Conservation (phyloP, 2,329 filamentous ascomycete species). For the Colletotrichum sp. region DNA sequence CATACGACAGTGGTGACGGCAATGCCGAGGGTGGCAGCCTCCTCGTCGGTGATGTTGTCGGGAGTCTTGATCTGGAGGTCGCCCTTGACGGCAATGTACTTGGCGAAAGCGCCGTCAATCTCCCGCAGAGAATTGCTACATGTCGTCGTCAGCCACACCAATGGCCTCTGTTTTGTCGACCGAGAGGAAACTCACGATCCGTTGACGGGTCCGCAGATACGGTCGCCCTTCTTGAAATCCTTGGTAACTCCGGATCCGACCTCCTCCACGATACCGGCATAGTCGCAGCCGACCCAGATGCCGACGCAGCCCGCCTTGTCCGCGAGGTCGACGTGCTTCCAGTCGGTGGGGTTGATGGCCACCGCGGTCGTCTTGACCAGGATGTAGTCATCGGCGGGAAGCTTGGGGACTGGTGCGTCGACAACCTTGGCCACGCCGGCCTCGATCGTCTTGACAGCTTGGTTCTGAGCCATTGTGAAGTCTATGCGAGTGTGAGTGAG, state of each 20-base stretch:
- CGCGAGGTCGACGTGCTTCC: constrained; percentile 34
- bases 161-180: not conserved
- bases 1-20: constrained; percentile 46
- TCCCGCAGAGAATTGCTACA: constrained; percentile 23
- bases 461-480: constrained; percentile 17
- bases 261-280: constrained; percentile 50
- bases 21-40: constrained; percentile 51
- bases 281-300: constrained; percentile 46
- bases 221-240: constrained; percentile 51
- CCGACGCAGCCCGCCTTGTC: constrained; percentile 22
- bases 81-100: constrained; percentile 42
- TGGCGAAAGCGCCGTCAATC: constrained; percentile 47
- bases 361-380: constrained; percentile 40
- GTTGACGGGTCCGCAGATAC: constrained; percentile 44
- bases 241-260: constrained; percentile 48
- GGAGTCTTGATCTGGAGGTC: constrained; percentile 49
- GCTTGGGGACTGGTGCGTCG: constrained; percentile 22
- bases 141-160: not conserved
- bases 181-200: constrained; percentile 30
- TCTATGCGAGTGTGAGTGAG: not conserved
- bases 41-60: constrained; percentile 46
- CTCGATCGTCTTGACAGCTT: constrained; percentile 19
- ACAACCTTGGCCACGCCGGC: constrained; percentile 33
- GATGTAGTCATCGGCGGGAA: constrained; percentile 31
- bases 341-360: constrained; percentile 41